These are phyloP conservation scores for Aspergillus indologenus DNA, from an alignment of 495 filamentous ascomycete species.

Conservation along the genomic window DNA sequence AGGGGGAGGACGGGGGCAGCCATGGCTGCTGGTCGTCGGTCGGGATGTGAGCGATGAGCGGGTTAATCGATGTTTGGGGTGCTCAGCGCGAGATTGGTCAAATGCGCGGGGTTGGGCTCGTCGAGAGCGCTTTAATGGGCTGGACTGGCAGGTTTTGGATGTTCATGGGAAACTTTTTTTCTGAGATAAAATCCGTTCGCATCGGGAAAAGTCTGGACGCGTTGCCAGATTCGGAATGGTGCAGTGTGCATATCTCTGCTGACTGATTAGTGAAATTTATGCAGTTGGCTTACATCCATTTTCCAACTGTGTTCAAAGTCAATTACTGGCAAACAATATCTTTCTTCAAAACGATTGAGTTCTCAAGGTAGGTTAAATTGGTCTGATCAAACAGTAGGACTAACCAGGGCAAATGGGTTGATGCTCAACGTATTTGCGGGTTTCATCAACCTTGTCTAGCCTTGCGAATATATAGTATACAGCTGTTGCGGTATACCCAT, in stretches of 20 bases:
- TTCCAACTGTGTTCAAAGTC: too few relatives aligned
- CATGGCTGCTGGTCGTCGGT: slow-evolving; percentile 52
- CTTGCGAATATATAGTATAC: too few relatives aligned
- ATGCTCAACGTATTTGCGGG: too few relatives aligned
- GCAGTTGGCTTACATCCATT: too few relatives aligned
- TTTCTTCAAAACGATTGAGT: too few relatives aligned
- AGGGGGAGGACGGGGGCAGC: slow-evolving; percentile 82
- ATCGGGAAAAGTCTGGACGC: slow-evolving; percentile 4
- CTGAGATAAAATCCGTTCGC: not conserved
- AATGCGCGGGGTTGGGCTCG: too few relatives aligned
- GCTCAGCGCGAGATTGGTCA: not conserved
- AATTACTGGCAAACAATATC: too few relatives aligned
- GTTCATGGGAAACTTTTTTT: slow-evolving; percentile 3
- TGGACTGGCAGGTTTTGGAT: not conserved
- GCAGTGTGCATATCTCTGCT: not conserved
- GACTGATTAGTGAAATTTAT: not conserved
- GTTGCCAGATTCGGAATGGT: not conserved
- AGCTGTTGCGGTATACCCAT: too few relatives aligned
- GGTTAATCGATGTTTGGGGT: not conserved
- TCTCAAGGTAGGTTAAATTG: too few relatives aligned
- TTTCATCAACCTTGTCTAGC: too few relatives aligned
- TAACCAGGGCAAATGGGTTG: too few relatives aligned
- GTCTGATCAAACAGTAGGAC: too few relatives aligned
- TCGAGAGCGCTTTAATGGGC: not conserved
- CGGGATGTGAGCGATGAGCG: not conserved